A percentile compares a stretch with the other conserved stretches of the same genome.
These are phyloP conservation scores for Echites panduratus DNA, from an alignment of 257 asterid species.

Conservation along the genomic window DNA sequence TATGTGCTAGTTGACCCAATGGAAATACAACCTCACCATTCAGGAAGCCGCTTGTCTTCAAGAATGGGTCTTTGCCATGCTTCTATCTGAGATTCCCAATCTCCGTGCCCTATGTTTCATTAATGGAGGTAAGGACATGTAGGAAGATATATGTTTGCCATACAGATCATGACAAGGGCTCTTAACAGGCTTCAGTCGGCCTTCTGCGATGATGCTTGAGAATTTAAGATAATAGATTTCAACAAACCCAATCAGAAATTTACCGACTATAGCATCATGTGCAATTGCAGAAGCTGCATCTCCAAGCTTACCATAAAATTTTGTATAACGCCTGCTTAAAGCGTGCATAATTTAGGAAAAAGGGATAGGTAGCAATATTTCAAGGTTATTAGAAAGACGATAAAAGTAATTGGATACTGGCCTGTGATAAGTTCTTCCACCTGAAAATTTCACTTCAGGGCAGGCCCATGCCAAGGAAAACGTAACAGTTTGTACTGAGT, in stretches of 20 bases:
- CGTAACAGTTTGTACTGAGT: slow-evolving; percentile 51
- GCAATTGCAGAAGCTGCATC: slow-evolving; percentile 68
- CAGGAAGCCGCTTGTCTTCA: slow-evolving; percentile 81
- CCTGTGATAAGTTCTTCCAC: slow-evolving; percentile 94
- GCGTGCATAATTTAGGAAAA: slow-evolving; percentile 17
- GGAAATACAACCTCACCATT: slow-evolving; percentile 49
- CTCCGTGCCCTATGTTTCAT: slow-evolving; percentile 43
- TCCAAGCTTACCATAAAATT: slow-evolving; percentile 58
- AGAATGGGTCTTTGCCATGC: slow-evolving; percentile 90
- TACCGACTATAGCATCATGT: slow-evolving; percentile 80
- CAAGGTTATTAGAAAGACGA: neutral
- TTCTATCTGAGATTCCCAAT: slow-evolving; percentile 85
- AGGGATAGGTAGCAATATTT: slow-evolving; percentile 6
- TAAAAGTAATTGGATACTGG: slow-evolving; percentile 23
- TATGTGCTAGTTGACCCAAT: slow-evolving; percentile 7
- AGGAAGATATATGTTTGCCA: slow-evolving; percentile 7
- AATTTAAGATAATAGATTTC: neutral
- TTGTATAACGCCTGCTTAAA: slow-evolving; percentile 69
- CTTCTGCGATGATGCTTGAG: neutral
- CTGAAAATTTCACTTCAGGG: slow-evolving; percentile 61
- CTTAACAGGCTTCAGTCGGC: neutral
- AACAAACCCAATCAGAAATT: slow-evolving; percentile 13
- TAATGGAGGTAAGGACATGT: neutral
- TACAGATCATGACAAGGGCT: slow-evolving; percentile 2
- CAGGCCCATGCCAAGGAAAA: slow-evolving; percentile 90